Base-by-base conservation (phyloP, 805 yeast genomes). In the Sungouiozyma ichnusensis region DNA sequence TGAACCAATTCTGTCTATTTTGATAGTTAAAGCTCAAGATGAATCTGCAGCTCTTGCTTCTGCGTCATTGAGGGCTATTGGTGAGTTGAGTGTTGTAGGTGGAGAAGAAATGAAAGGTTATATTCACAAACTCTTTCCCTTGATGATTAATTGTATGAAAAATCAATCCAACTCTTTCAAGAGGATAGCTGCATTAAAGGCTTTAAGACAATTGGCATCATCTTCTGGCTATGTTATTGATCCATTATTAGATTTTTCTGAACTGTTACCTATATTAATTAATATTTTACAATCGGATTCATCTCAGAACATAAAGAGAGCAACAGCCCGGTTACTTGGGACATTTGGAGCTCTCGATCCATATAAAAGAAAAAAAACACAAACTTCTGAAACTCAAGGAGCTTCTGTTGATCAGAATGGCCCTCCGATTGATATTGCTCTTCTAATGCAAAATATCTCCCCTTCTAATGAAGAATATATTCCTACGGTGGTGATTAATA, bases 301-400 rank as follows among this genome's bases (percentile, higher is more conserved):
- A 4, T 76, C 94, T 0, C 74, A 82, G 3, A 64, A 73, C 5
- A 77, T 85, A 6, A 75, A 92, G 54, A 68, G 95, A 44, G 97
- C 88, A 59, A 81, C 95, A 0, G 95, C 90, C 1, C 73, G 87
- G 49, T 63, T 90, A 17, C 65, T 88, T 41, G 97, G 97, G 54
- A 86, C 86, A 20, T 65, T 88, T 34, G 97, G 97, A 46, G 97
- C 97, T 0, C 66, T 88, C 38, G 97, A 88, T 62, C 97, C 97
- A 2, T 88, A 88, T 58, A 86, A 84, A 54, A 88, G 85, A 49
- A 76, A 94, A 41, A 95, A 85, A 53, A 84, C 86, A 13, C 96
- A 87, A 55, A 78, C 84, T 47, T 71, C 68, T 3, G 72, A 81
- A 1, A 75, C 72, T 33, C 56, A 60, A 3, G 57, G 57, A 37